Percentiles rank a stretch among this genome's conserved stretches.
These are phyloP conservation scores for Triticum urartu DNA, from an alignment of 176 grass and related monocot species.

Conservation along the genomic window DNA sequence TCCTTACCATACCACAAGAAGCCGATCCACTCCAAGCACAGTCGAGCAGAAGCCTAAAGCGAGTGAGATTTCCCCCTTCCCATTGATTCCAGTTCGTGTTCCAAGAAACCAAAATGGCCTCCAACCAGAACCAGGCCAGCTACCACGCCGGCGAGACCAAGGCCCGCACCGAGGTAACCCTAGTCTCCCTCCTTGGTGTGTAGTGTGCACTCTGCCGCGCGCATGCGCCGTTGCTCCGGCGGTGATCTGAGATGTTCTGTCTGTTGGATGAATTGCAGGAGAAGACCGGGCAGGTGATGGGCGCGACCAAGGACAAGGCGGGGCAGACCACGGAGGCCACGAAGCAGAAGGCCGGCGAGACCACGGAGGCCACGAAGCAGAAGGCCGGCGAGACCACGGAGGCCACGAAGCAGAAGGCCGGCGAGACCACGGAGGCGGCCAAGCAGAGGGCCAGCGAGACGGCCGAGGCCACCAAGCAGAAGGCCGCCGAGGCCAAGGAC, in stretches of 20 bases:
- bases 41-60: neutral
- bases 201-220: neutral
- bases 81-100: too few species aligned
- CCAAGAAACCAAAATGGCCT: constrained; percentile 39
- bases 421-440: neutral
- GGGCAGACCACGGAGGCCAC: constrained; percentile 10
- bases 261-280: neutral
- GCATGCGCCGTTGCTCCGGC: neutral
- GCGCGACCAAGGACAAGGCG: constrained; percentile 15
- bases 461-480: constrained; percentile 41
- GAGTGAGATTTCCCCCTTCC: neutral
- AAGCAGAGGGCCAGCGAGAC: constrained; percentile 31
- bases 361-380: constrained; percentile 39
- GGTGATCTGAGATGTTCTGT: neutral
- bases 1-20: neutral
- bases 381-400: constrained; percentile 46
- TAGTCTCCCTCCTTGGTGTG: neutral
- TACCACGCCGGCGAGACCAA: constrained; percentile 69
- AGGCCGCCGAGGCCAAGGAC: constrained; percentile 50
- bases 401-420: constrained; percentile 47
- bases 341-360: constrained; percentile 27
- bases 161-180: constrained; percentile 53
- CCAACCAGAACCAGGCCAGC: constrained; percentile 47
- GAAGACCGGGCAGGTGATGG: constrained; percentile 29
- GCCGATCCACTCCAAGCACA: neutral